phyloP scores from a whole-genome alignment of 2,329 filamentous ascomycete genomes.

The Fusarium anguioides region DNA sequence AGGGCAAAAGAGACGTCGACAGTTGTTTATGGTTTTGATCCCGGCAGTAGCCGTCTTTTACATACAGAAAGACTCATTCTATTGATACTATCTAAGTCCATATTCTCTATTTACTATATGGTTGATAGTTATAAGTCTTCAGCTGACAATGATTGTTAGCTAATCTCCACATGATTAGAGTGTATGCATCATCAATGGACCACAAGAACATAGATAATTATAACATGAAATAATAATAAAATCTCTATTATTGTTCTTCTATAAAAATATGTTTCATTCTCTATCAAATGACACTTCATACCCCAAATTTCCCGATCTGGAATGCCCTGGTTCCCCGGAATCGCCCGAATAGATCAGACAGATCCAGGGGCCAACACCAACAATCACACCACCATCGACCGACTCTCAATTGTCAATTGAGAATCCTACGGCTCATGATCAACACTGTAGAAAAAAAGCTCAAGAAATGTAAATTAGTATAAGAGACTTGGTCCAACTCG shows the following conservation, averaged over 20 bases:
- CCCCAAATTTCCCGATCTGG: constrained; percentile 15
- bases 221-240: neutral
- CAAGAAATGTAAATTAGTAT: constrained; percentile 6
- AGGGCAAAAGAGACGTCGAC: constrained; percentile 24
- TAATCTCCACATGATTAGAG: constrained; percentile 6
- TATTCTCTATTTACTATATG: neutral
- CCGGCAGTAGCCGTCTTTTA: constrained; percentile 28
- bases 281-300: no score
- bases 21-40: constrained; percentile 4
- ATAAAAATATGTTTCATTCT: neutral
- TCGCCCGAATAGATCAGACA: constrained; percentile 41
- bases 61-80: neutral
- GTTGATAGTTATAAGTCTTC: neutral
- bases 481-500: constrained; percentile 24
- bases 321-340: constrained; percentile 30
- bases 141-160: neutral
- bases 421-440: constrained; percentile 28
- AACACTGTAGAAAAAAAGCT: neutral
- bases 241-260: neutral
- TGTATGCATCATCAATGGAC: constrained; percentile 1
- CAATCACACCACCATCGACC: constrained; percentile 42
- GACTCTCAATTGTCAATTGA: constrained; percentile 24
- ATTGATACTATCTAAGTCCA: neutral
- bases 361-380: constrained; percentile 29
- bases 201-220: neutral